Evolutionary conservation across 2,329 filamentous ascomycete genomes (phyloP).

Genomic region (Colletotrichum chlorophyti): DNA sequence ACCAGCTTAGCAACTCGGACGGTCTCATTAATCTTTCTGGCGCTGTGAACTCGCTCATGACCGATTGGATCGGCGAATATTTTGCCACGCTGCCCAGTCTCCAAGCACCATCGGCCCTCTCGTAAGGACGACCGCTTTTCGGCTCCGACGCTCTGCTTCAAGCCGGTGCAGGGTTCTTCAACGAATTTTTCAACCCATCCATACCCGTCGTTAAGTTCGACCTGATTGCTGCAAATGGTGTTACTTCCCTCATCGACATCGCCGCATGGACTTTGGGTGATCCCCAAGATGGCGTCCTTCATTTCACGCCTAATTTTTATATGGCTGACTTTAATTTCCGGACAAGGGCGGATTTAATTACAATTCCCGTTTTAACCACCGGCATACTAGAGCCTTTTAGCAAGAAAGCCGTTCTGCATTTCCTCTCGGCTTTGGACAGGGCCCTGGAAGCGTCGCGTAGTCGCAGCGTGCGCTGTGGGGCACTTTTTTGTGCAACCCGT

Average conservation of each 20-base stretch:
- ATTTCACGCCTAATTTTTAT: constrained; percentile 9
- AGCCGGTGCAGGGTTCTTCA: too few relatives aligned
- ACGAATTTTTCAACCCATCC: not conserved
- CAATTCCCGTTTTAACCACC: too few relatives aligned
- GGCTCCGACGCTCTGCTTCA: too few relatives aligned
- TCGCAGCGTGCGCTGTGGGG: too few relatives aligned
- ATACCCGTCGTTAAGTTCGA: too few relatives aligned
- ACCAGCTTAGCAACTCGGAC: too few relatives aligned
- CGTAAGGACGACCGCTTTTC: too few relatives aligned
- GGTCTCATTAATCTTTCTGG: constrained; percentile 16
- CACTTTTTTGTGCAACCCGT: constrained; percentile 19
- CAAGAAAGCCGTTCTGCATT: not conserved
- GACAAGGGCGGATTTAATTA: not conserved
- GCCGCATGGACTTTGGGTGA: constrained; percentile 12
- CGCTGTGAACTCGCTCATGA: constrained; percentile 9
- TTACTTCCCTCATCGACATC: constrained; percentile 9
- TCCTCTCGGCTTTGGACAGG: not conserved
- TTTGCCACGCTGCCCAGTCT: too few relatives aligned
- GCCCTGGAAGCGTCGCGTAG: too few relatives aligned
- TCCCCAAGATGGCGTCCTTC: constrained; percentile 1
- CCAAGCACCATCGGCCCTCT: too few relatives aligned
- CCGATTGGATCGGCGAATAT: too few relatives aligned
- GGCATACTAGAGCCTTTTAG: too few relatives aligned
- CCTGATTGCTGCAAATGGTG: constrained; percentile 2
- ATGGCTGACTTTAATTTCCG: constrained; percentile 8